Evolutionary conservation across 1,284 basidiomycete species (phyloP), one percentile per base, ranked within the genome.

Genomic region (Trichosporon sp.): DNA sequence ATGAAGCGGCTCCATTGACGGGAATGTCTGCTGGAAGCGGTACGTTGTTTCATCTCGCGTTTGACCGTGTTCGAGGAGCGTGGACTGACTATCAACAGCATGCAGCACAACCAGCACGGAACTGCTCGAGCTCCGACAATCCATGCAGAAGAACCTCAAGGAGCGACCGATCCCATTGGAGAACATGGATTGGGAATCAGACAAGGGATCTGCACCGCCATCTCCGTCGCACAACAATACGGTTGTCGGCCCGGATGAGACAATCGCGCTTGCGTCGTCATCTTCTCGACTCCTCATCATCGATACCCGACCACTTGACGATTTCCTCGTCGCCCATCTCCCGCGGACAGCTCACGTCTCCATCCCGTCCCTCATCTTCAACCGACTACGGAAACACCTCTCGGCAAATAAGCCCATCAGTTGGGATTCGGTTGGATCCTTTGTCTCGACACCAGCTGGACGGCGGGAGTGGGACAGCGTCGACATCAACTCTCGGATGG

Each of bases 361-460:
- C 44, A 91, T 95, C 67, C 92, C 92, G 0, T 90, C 91, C 27
- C 87, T 94, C 75, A 92, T 94, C 75, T 87, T 93, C 75, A 92
- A 92, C 81, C 89, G 92, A n/a, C 89, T 87, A 72, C 86, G 87
- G 66, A 91, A 90, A 42, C 87, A 86, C 12, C 62, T 56, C 47
- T 51, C 23, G 29, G 31, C 65, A 13, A 27, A 38, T n/a, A 27
- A 8, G 23, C 64, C 31, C 21, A 31, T 68, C 1, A 68, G 86
- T 34, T 85, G 93, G 72, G 87, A 89, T 70, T 86, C 88, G 0
- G 83, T 94, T 62, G 87, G 89, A 58, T 88, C 90, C 72, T 94
- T 89, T 78, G 88, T 93, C 74, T 91, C 90, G 7, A 91, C 91
- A 0, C 88, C 91, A 47, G 83, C 86, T 18, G 90, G 89, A 15